Conservation (phyloP, 768 basidiomycete genomes). For the Dacryopinax primogenitus region DNA sequence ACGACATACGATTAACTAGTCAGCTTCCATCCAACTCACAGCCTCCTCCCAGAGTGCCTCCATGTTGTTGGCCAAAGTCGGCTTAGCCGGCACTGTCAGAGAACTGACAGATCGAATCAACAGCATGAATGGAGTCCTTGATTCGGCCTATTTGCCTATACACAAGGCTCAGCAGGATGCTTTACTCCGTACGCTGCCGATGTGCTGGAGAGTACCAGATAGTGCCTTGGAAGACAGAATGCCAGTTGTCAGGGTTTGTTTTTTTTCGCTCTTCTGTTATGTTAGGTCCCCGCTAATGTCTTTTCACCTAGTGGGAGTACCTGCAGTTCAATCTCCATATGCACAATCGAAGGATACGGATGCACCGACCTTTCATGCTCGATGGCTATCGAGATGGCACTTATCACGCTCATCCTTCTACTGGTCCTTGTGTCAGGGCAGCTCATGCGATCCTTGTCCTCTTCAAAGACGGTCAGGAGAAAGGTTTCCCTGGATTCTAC, state of each 20-base stretch:
- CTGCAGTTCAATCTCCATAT: background rate
- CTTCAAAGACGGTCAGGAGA: background rate
- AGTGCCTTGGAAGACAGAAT: background rate
- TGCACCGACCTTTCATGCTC: background rate
- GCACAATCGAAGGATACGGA: background rate
- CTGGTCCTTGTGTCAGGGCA: background rate
- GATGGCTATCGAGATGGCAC: background rate
- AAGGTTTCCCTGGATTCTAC: background rate
- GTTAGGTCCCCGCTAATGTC: too few relatives aligned
- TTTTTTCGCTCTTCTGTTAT: background rate
- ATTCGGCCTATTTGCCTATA: background rate
- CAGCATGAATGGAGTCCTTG: background rate
- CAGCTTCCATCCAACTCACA: background rate
- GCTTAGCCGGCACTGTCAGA: background rate
- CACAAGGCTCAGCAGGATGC: background rate
- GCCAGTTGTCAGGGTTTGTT: background rate
- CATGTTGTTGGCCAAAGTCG: background rate
- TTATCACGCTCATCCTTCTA: background rate
- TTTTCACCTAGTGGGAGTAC: background rate
- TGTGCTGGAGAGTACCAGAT: background rate
- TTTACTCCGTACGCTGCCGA: background rate
- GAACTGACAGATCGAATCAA: background rate
- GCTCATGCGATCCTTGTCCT: background rate
- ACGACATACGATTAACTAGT: background rate
- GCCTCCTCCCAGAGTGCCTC: background rate